phyloP scores from a whole-genome alignment of 1,284 basidiomycete species.

The Trametes hirsuta region DNA sequence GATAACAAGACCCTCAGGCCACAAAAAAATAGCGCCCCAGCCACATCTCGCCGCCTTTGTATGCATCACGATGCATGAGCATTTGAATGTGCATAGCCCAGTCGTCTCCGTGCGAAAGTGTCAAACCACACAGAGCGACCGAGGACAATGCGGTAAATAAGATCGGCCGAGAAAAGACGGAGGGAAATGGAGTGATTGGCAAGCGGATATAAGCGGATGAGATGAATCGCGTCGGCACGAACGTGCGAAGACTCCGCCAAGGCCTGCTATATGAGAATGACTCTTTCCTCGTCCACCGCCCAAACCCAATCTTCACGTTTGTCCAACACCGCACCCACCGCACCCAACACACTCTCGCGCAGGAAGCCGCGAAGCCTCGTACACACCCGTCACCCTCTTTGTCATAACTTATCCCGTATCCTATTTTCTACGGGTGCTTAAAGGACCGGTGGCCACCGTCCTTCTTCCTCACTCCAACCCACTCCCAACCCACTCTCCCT shows the following conservation, averaged over 20 bases:
- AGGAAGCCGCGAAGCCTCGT: constrained; percentile 2
- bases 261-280: constrained; percentile 24
- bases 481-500: background rate
- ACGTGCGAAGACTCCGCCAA: constrained; percentile 31
- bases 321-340: constrained; percentile 19
- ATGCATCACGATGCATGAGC: background rate
- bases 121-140: background rate
- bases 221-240: constrained; percentile 21
- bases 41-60: background rate
- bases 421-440: constrained; percentile 10
- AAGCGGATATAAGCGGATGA: constrained; percentile 21
- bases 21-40: background rate
- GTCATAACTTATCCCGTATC: constrained; percentile 19
- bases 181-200: constrained; percentile 15
- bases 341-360: constrained; percentile 1
- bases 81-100: background rate
- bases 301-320: constrained; percentile 26
- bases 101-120: background rate
- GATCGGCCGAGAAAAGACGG: constrained; percentile 3
- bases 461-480: constrained; percentile 5
- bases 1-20: constrained; percentile 8
- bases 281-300: constrained; percentile 12
- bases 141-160: background rate
- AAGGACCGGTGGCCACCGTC: constrained; percentile 11
- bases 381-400: constrained; percentile 7